Base-by-base conservation (phyloP, 2,329 filamentous ascomycete species). In the Stachybotrys chlorohalonatus region DNA sequence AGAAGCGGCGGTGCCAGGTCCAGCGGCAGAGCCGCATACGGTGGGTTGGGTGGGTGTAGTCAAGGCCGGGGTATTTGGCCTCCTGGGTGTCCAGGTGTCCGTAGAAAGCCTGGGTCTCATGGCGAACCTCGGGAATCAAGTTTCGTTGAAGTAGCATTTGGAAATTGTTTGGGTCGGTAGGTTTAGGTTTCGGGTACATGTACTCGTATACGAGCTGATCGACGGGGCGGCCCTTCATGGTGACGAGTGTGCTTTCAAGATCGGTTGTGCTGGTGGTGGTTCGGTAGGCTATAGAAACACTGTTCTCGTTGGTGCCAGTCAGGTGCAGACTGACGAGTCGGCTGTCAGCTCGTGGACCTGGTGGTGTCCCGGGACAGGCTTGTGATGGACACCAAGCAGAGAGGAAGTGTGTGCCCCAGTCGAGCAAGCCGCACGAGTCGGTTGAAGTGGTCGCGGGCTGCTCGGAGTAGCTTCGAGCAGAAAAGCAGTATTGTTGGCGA, bases 61-160 rank as follows among this genome's bases (percentile, higher is more conserved):
- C 88, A 54, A 93, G 81, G 32, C 88, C 88, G 0, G 88, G 88
- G 61, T 92, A 92, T 63, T 89, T 89, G 60, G 88, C 87, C 74
- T 93, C 88, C 61, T 86, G 82, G 31, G 86, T 90, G 65, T 89
- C 85, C 60, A 92, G 81, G 64, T 89, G 85, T 61, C 88, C 88
- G 70, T 90, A 92, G 73, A 89, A 92, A 52, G 84, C 81, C 60
- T 86, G 82, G 1, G 89, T 89, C 69, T 92, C 88, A 65, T 88
- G 84, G 55, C 88, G 86, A 55, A 92, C 87, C 74, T 92, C 88
- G 59, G 82, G 81, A 52, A 92, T 86, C 51, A 92, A 80, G 68
- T 83, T 80, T 56, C 85, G 82, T 62, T 85, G 82, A 50, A 92
- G 79, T 48, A 91, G 80, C 47, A 79, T 79, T 54, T 83, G 78